Evolutionary conservation across 441 rosid species (phyloP).

Genomic region (Pelargonium australe): DNA sequence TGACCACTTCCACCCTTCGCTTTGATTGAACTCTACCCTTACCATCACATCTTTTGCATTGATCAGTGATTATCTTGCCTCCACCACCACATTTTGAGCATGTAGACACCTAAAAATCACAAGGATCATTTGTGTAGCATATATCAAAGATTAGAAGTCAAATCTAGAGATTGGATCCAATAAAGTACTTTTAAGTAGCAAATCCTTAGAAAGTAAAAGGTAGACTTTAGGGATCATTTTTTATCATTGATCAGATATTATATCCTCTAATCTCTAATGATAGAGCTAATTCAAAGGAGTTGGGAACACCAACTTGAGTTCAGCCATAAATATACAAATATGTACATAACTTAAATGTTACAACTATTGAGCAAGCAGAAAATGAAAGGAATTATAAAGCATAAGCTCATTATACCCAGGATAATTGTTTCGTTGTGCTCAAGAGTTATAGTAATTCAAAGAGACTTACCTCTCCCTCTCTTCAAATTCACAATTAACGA

Average conservation of each 20-base stretch:
- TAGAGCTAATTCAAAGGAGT: neutral
- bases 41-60: conserved; percentile 59
- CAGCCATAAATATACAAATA: neutral
- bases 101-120: conserved; percentile 62
- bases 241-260: neutral
- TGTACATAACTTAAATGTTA: neutral
- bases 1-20: conserved; percentile 44
- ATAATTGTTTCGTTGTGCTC: neutral
- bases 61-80: conserved; percentile 75
- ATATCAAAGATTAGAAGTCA: conserved; percentile 18
- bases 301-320: neutral
- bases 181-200: conserved; percentile 6
- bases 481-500: neutral
- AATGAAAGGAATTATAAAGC: neutral
- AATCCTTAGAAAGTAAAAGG: neutral
- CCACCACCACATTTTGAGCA: conserved; percentile 73
- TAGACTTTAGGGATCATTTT: neutral
- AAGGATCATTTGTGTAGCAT: conserved; percentile 23
- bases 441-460: neutral
- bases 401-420: neutral
- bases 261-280: neutral
- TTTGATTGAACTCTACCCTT: conserved; percentile 52
- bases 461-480: neutral
- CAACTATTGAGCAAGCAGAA: neutral
- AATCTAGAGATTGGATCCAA: conserved; percentile 6